Evolutionary conservation across 768 basidiomycete species (phyloP), one percentile per base, ranked within the genome.

Genomic region (Paxillus rubicundulus): DNA sequence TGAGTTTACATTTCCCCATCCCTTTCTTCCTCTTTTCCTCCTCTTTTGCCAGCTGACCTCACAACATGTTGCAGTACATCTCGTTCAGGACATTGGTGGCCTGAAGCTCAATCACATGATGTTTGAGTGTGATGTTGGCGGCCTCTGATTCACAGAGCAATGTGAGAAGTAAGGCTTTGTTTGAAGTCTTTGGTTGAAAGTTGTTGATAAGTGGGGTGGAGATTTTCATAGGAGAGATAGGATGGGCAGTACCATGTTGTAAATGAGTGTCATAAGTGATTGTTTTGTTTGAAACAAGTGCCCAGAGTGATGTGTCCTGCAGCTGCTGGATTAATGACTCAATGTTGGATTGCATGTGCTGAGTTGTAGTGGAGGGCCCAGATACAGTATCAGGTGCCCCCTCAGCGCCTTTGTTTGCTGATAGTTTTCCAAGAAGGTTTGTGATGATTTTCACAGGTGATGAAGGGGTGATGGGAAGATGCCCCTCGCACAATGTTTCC

Each of bases 281-380:
- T 28, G 46, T 27, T 21, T 32, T 34, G n/a, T 27, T n/a, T 47
- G 46, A 47, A 33, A 47, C 17, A 16, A 47, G 46, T 20, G 17
- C 46, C 34, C 27, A 36, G 28, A 47, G 34, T 33, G 46, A 33
- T n/a, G 46, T 47, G 30, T 47, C 34, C 32, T 47, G 46, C 17
- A 47, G 46, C 34, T 47, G 28, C 32, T 18, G 37, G 30, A 46
- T 30, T 30, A 30, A 30, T 10, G 10, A 30, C 30, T 30, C 30
- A 6, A 30, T 30, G 20, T 45, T 77, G 77, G 9, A 71, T 72
- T 18, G 71, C 71, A 14, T 53, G 58, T n/a, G n/a, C n/a, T n/a
- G n/a, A n/a, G n/a, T n/a, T n/a, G n/a, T n/a, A n/a, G n/a, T n/a
- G n/a, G n/a, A n/a, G n/a, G n/a, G n/a, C n/a, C n/a, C n/a, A n/a